Conservation (phyloP, 441 rosid species). For the Arabidopsis hybrid region DNA sequence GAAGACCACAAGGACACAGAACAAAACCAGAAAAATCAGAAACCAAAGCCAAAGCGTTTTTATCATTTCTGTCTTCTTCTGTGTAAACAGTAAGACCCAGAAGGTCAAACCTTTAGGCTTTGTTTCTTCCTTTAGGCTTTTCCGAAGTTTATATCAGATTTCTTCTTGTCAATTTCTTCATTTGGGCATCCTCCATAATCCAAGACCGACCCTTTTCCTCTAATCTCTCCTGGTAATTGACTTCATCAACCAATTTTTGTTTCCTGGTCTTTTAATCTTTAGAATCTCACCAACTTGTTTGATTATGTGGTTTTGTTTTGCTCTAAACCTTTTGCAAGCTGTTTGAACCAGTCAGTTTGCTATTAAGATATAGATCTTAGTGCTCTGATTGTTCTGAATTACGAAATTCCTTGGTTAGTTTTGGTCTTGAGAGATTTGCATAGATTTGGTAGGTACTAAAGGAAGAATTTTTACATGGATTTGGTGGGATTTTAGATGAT, state of each 20-base stretch:
- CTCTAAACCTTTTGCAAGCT: background rate
- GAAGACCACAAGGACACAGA: constrained; percentile 39
- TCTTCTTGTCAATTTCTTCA: constrained; percentile 32
- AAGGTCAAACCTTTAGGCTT: constrained; percentile 45
- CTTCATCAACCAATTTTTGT: background rate
- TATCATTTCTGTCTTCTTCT: constrained; percentile 24
- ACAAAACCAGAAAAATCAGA: constrained; percentile 16
- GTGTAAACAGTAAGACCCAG: constrained; percentile 38
- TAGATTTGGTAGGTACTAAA: constrained; percentile 10
- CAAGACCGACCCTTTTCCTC: constrained; percentile 19
- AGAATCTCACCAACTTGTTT: background rate
- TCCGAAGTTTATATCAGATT: constrained; percentile 22
- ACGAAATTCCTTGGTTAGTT: background rate
- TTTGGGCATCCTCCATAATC: constrained; percentile 14
- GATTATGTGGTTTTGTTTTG: constrained; percentile 11
- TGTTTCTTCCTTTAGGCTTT: constrained; percentile 32
- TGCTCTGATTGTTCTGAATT: constrained; percentile 13
- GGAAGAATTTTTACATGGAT: background rate
- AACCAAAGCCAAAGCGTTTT: background rate
- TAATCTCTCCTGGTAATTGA: constrained; percentile 43
- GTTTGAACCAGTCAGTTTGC: background rate
- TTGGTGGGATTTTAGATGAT: constrained; percentile 12
- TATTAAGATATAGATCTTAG: background rate
- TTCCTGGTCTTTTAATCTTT: background rate
- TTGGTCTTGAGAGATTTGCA: constrained; percentile 15